Conservation (phyloP, 2,329 filamentous ascomycete species). For the Fusarium virguliforme region DNA sequence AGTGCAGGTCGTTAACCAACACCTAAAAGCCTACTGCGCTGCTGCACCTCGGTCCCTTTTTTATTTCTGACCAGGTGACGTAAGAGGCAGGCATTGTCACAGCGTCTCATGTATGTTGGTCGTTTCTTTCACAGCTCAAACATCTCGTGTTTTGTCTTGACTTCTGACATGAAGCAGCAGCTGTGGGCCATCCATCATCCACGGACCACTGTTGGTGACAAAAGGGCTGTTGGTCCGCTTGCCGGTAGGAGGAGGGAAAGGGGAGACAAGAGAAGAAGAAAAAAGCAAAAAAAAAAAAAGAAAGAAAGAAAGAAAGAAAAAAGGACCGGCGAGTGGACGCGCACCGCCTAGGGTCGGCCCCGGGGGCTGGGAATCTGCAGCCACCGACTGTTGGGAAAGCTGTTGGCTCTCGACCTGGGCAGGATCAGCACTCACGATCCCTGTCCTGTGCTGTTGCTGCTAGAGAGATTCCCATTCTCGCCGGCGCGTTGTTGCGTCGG, state of each 20-base stretch:
- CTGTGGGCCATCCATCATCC: conserved; percentile 29
- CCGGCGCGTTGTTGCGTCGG: conserved; percentile 43
- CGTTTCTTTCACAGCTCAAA: conserved; percentile 30
- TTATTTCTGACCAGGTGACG: conserved; percentile 20
- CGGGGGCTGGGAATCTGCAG: conserved; percentile 47
- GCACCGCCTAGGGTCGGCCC: conserved; percentile 47
- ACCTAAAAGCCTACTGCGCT: not conserved
- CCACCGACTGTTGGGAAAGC: conserved; percentile 36
- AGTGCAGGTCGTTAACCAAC: not conserved
- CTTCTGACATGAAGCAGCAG: conserved; percentile 30
- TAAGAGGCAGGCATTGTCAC: conserved; percentile 26
- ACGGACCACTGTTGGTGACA: conserved; percentile 32
- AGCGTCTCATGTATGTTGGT: conserved; percentile 37
- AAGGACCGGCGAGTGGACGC: conserved; percentile 28
- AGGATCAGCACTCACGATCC: conserved; percentile 43
- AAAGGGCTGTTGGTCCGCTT: conserved; percentile 47
- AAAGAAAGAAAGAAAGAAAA: not conserved
- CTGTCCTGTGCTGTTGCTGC: conserved; percentile 17
- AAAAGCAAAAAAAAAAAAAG: not conserved
- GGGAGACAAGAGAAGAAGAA: not conserved
- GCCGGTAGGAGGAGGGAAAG: conserved; percentile 32
- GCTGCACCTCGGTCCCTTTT: not conserved
- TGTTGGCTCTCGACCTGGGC: conserved; percentile 41
- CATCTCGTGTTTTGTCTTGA: conserved; percentile 41
- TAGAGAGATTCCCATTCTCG: conserved; percentile 25